Conservation (phyloP, 805 yeast species). For the Lipomyces anomalus region DNA sequence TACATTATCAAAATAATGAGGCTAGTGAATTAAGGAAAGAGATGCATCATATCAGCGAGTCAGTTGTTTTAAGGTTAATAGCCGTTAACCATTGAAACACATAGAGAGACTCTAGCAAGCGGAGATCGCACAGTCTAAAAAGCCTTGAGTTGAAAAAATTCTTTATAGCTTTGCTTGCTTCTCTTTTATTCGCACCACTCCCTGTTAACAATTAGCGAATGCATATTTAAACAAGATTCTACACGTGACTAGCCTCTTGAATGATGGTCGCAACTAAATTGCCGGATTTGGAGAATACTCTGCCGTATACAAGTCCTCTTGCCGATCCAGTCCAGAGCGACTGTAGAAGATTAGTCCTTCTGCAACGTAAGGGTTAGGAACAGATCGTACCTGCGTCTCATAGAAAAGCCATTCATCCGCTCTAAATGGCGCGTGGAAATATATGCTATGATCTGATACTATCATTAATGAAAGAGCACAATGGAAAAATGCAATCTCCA, state of each 20-base stretch:
- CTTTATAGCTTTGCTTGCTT: background rate
- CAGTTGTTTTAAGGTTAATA: conserved; percentile 12
- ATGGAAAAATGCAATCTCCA: too few species aligned
- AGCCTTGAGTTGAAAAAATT: background rate
- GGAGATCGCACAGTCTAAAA: background rate
- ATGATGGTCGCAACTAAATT: conserved; percentile 15
- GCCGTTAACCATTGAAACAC: too few species aligned
- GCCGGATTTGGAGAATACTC: conserved; percentile 13
- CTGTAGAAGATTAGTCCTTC: conserved; percentile 3
- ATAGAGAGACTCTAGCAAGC: too few species aligned
- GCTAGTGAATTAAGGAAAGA: conserved; percentile 7
- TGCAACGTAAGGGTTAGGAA: too few species aligned
- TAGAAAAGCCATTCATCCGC: conserved; percentile 23
- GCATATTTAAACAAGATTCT: too few species aligned
- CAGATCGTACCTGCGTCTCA: conserved; percentile 13
- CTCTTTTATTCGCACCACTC: too few species aligned
- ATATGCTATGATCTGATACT: conserved; percentile 19
- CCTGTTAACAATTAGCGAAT: too few species aligned
- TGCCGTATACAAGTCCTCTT: conserved; percentile 15
- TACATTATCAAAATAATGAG: conserved; percentile 24
- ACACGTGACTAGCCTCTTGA: conserved; percentile 18
- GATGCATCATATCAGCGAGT: conserved; percentile 11
- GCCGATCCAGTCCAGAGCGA: conserved; percentile 19
- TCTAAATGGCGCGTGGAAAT: conserved; percentile 22
- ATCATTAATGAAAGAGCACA: too few species aligned